Evolutionary conservation across 371 early-diverging fungal species (phyloP).

Genomic region (Paraphysoderma sedebokerense): DNA sequence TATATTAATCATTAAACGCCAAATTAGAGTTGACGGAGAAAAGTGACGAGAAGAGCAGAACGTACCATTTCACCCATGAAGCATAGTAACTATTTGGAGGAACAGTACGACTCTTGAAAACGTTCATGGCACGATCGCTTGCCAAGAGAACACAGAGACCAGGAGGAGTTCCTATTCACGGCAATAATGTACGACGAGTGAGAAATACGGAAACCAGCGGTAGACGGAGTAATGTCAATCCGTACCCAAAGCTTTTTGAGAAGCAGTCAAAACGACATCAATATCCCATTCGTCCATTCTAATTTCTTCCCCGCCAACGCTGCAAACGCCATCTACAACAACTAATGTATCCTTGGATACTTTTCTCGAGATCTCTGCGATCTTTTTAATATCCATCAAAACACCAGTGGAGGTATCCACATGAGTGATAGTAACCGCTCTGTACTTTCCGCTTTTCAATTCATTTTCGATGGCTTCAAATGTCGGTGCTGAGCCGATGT

Average conservation of each 20-base stretch:
- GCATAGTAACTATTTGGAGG: conserved; percentile 56
- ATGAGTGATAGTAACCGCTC: conserved; percentile 80
- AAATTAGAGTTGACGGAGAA: conserved; percentile 19
- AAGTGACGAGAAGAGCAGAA: conserved; percentile 48
- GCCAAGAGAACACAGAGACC: conserved; percentile 71
- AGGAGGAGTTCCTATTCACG: too few relatives aligned
- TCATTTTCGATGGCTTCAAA: conserved; percentile 26
- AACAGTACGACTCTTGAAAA: conserved; percentile 49
- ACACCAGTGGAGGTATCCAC: conserved; percentile 95
- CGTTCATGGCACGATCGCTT: conserved; percentile 46
- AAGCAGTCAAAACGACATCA: conserved; percentile 76
- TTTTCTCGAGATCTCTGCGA: conserved; percentile 52
- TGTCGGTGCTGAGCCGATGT: conserved; percentile 39
- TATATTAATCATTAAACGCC: neutral
- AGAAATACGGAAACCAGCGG: conserved; percentile 6
- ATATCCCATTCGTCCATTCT: conserved; percentile 81
- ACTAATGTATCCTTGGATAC: conserved; percentile 76
- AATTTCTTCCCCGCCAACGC: conserved; percentile 83
- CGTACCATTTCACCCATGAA: conserved; percentile 72
- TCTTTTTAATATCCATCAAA: conserved; percentile 55
- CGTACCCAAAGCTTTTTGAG: conserved; percentile 91
- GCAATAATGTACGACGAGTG: too few relatives aligned
- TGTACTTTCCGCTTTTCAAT: conserved; percentile 38
- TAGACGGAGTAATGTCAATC: conserved; percentile 20
- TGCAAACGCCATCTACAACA: conserved; percentile 90